phyloP scores from a whole-genome alignment of 2,329 filamentous ascomycete species.

The Drechslerella coelobrocha region DNA sequence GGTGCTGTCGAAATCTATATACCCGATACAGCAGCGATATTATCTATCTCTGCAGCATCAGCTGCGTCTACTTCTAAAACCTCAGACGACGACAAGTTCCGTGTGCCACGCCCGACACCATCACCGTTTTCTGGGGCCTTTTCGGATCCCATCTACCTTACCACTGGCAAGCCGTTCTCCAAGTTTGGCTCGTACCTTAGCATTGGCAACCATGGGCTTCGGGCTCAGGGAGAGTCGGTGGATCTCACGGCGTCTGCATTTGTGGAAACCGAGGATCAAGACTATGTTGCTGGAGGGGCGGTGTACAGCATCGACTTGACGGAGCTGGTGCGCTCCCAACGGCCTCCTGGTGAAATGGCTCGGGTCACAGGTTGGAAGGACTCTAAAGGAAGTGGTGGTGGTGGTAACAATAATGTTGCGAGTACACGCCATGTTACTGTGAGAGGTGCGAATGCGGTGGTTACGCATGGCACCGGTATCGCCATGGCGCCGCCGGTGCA shows the following conservation, averaged over 20 bases:
- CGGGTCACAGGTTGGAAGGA: conserved; percentile 14
- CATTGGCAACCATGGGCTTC: conserved; percentile 35
- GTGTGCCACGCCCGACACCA: conserved; percentile 29
- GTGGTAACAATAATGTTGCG: conserved; percentile 4
- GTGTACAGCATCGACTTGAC: conserved; percentile 45
- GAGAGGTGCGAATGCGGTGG: not conserved
- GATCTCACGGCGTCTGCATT: conserved; percentile 44
- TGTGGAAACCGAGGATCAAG: conserved; percentile 47
- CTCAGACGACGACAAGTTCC: conserved; percentile 18
- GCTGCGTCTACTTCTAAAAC: not conserved
- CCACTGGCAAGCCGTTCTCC: conserved; percentile 53
- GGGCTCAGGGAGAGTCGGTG: conserved; percentile 22
- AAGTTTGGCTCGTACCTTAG: conserved; percentile 53
- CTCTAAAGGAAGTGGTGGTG: not conserved
- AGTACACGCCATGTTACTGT: conserved; percentile 1
- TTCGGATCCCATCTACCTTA: conserved; percentile 50
- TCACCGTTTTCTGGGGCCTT: conserved; percentile 45
- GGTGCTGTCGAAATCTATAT: conserved; percentile 34
- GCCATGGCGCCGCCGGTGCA: conserved; percentile 12
- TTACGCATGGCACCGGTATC: not conserved
- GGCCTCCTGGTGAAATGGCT: not conserved
- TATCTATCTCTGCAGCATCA: too few species aligned
- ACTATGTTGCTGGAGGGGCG: conserved; percentile 41
- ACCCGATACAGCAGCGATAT: conserved; percentile 13
- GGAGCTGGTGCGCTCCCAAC: conserved; percentile 6